A percentile compares a stretch with the other conserved stretches of the same genome.
phyloP scores from a whole-genome alignment of 2,329 filamentous ascomycete genomes.

The Pyricularia sp. region DNA sequence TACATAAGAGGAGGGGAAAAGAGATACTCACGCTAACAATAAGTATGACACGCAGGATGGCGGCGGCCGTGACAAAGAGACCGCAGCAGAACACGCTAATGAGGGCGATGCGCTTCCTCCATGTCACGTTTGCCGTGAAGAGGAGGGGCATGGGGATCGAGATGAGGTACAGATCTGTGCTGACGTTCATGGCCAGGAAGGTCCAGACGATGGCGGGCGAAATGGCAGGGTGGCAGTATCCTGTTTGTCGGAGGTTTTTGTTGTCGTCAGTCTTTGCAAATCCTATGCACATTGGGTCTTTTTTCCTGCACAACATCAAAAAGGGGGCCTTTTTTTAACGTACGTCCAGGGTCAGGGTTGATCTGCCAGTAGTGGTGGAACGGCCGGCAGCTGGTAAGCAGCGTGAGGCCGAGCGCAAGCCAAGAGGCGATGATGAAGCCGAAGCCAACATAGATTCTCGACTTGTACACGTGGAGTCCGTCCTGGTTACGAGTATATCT shows the following conservation, averaged over 20 bases:
- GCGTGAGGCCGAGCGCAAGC: constrained; percentile 20
- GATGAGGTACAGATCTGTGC: constrained; percentile 30
- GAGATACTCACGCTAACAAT: constrained; percentile 27
- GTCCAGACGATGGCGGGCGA: constrained; percentile 28
- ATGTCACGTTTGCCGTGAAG: constrained; percentile 37
- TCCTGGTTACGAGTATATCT: not conserved
- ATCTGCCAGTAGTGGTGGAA: constrained; percentile 31
- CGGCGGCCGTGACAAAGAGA: constrained; percentile 43
- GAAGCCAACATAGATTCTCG: constrained; percentile 23
- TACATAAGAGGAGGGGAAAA: not conserved
- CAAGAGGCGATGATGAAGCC: constrained; percentile 22
- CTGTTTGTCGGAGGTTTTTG: constrained; percentile 12
- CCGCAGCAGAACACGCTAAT: constrained; percentile 46
- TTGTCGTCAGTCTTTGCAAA: not conserved
- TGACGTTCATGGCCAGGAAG: constrained; percentile 26
- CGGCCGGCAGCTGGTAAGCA: constrained; percentile 25
- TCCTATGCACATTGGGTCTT: not conserved
- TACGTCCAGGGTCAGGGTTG: constrained; percentile 29
- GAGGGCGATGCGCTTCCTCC: constrained; percentile 40
- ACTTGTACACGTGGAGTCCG: constrained; percentile 15
- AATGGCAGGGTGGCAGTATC: constrained; percentile 27
- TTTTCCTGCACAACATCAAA: too few relatives aligned
- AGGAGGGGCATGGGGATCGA: constrained; percentile 38
- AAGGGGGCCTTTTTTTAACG: constrained; percentile 7
- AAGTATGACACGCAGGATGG: constrained; percentile 41